Evolutionary conservation across 139 green algal genomes (phyloP), one percentile per base, ranked within the genome.

Genomic region (Pleodorina starrii): DNA sequence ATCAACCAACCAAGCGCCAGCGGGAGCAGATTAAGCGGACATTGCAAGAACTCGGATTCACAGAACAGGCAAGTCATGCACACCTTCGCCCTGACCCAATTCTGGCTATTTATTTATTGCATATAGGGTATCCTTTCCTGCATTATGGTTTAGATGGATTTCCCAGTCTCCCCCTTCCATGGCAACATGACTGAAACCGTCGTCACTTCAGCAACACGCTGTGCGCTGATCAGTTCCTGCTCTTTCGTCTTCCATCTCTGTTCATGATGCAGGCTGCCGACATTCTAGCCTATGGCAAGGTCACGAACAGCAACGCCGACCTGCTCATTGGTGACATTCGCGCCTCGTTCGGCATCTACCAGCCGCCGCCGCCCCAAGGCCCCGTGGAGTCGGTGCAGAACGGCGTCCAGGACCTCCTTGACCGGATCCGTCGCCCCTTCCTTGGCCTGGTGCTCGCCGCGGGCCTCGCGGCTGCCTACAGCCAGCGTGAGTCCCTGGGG

Each of bases 291-390:
- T 88, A 71, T 57, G 32, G 66, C 32, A 79, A 80, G 82, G 69
- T 88, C 23, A 88, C 82, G 2, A 79, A 69, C 66, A 71, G 44
- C n/a, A 88, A 88, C 82, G 66, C 63, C 6, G 82, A 88, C 44
- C 82, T 88, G 32, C 82, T 88, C 4, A 88, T 88, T 16, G 82
- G 82, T 44, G 82, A 88, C 82, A 88, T 88, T 32, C 82, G 82
- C 4, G 82, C 82, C 6, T 69, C 44, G 5, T 88, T 88, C 36
- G 82, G 82, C 32, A 68, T 88, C 66, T 88, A 88, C 82, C 63
- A 76, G 44, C 19, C 63, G 44, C 82, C 63, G 2, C 63, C 82
- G 11, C 63, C 63, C 17, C n/a, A 76, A 0, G 63, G 63, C 0
- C 57, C 82, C 60, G 66, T 79, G 14, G 82, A 88, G 43, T 23